phyloP scores from a whole-genome alignment of 108 stramenopile species.

The Conticribra guillardii region DNA sequence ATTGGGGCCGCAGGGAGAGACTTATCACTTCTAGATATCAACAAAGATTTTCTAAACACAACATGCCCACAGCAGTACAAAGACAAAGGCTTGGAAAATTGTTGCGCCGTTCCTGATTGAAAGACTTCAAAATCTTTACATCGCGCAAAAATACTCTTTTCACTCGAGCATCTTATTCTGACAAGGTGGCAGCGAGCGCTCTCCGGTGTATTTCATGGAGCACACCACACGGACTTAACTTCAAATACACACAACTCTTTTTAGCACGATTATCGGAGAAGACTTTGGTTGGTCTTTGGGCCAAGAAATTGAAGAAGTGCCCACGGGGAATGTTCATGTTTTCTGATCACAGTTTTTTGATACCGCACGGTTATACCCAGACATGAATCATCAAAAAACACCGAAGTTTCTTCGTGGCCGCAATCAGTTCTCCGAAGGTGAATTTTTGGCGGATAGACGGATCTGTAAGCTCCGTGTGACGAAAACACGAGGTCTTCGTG shows the following conservation, averaged over 20 bases:
- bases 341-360: conserved; percentile 13
- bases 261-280: conserved; percentile 18
- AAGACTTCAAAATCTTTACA: conserved; percentile 19
- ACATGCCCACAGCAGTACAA: conserved; percentile 9
- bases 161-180: conserved; percentile 14
- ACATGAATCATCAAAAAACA: conserved; percentile 12
- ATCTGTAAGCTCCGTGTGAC: conserved; percentile 17
- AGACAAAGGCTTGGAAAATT: conserved; percentile 1
- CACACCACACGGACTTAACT: conserved; percentile 12
- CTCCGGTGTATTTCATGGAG: conserved; percentile 23
- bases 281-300: conserved; percentile 14
- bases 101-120: conserved; percentile 8
- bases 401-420: conserved; percentile 10
- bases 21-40: conserved; percentile 12
- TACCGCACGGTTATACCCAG: background rate
- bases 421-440: conserved; percentile 2
- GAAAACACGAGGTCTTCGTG: conserved; percentile 5
- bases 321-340: conserved; percentile 11
- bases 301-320: conserved; percentile 1
- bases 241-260: conserved; percentile 15
- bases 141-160: conserved; percentile 13
- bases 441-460: conserved; percentile 9
- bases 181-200: conserved; percentile 16
- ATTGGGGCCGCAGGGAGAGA: conserved; percentile 6
- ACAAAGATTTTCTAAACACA: conserved; percentile 5